A percentile compares a stretch with the other conserved stretches of the same genome.
Evolutionary conservation across 208 protist genomes (phyloP).

Genomic region (Wallacemonas collosoma): DNA sequence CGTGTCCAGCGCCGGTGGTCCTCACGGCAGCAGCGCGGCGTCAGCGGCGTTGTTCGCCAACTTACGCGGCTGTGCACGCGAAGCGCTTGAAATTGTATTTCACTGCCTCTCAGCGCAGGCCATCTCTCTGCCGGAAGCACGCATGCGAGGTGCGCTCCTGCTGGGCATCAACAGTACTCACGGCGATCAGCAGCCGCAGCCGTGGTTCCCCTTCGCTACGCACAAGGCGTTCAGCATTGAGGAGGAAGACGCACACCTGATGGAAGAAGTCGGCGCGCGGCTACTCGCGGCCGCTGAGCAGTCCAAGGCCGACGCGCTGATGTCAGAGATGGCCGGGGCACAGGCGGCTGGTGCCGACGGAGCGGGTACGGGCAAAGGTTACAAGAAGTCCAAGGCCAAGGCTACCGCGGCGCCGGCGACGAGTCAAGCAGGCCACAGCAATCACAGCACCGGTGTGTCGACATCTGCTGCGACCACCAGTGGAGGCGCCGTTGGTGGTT

Average conservation of each 20-base stretch:
- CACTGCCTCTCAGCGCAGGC: conserved; percentile 14
- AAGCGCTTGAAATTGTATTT: conserved; percentile 18
- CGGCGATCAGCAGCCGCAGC: not conserved
- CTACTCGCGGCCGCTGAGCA: not conserved
- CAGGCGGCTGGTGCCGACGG: not conserved
- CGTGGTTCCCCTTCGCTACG: not conserved
- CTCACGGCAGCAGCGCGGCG: not conserved
- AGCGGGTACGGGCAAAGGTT: not conserved
- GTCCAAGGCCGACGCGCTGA: not conserved
- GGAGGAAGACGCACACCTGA: not conserved
- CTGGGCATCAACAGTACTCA: not conserved
- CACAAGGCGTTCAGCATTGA: not conserved
- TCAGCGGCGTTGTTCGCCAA: not conserved
- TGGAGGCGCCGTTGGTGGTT: not conserved
- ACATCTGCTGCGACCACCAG: not conserved
- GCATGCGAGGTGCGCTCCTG: not conserved
- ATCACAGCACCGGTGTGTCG: not conserved
- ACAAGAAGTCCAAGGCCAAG: conserved; percentile 10
- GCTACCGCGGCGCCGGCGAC: not conserved
- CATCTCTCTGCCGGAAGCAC: not conserved
- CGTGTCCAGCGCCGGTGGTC: not conserved
- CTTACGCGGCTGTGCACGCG: conserved; percentile 7
- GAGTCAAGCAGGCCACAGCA: not conserved
- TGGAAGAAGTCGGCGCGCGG: not conserved
- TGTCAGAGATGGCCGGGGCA: not conserved